A percentile compares a stretch with the other conserved stretches of the same genome.
phyloP scores from a whole-genome alignment of 179 eudicot species.

The Carnegiea gigantea region DNA sequence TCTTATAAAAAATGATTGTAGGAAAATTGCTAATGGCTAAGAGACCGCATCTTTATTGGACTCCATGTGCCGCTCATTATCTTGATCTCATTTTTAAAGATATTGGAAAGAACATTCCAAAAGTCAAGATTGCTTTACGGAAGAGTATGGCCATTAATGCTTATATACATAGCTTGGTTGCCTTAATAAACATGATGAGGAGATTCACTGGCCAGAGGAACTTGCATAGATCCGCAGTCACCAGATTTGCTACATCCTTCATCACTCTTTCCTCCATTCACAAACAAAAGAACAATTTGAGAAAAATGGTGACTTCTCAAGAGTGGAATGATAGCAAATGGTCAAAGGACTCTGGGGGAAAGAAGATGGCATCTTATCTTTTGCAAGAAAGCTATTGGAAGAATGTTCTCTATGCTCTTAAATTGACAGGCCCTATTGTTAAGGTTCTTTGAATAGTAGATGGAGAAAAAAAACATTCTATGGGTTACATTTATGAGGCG shows the following conservation, averaged over 20 bases:
- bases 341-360: neutral
- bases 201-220: conserved; percentile 10
- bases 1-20: neutral
- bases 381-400: conserved; percentile 15
- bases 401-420: conserved; percentile 12
- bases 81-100: conserved; percentile 16
- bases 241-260: conserved; percentile 23
- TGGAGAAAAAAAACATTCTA: conserved; percentile 13
- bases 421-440: conserved; percentile 15
- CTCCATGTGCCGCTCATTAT: conserved; percentile 23
- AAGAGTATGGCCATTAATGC: conserved; percentile 6
- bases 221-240: neutral
- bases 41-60: conserved; percentile 3
- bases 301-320: conserved; percentile 7
- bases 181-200: conserved; percentile 11
- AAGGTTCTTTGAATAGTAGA: conserved; percentile 16
- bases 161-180: neutral
- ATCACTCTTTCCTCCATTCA: conserved; percentile 13
- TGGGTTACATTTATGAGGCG: conserved; percentile 20
- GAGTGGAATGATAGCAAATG: conserved; percentile 14
- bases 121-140: neutral
- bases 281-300: conserved; percentile 14
- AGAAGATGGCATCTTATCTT: neutral
- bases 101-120: conserved; percentile 7
- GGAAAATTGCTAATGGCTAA: conserved; percentile 6